Evolutionary conservation across 495 filamentous ascomycete genomes (phyloP).

Genomic region (Aspergillus incahuasiensis): DNA sequence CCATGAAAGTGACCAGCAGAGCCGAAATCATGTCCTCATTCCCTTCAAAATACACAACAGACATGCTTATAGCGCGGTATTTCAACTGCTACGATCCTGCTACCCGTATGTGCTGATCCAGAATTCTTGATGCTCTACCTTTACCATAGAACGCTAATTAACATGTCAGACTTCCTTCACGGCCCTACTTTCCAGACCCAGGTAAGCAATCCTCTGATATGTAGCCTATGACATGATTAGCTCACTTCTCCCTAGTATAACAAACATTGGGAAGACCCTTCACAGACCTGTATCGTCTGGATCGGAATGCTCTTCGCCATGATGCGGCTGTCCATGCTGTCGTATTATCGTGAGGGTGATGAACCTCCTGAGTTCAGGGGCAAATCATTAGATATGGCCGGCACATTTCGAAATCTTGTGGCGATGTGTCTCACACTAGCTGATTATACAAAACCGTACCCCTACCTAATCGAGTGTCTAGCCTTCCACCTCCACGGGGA

Average conservation of each 20-base stretch:
- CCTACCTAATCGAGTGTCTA: slow-evolving; percentile 84
- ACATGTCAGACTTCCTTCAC: slow-evolving; percentile 68
- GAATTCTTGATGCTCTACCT: neutral
- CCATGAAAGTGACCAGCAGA: slow-evolving; percentile 59
- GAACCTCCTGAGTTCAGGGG: slow-evolving; percentile 78
- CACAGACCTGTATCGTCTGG: slow-evolving; percentile 79
- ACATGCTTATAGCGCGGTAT: slow-evolving; percentile 71
- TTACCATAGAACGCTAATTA: slow-evolving; percentile 35
- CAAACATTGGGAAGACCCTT: slow-evolving; percentile 80
- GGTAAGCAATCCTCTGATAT: slow-evolving; percentile 20
- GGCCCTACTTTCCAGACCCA: slow-evolving; percentile 77
- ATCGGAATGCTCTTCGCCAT: slow-evolving; percentile 83
- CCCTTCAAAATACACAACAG: slow-evolving; percentile 73
- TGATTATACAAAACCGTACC: slow-evolving; percentile 83
- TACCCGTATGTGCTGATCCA: slow-evolving; percentile 50
- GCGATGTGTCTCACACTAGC: slow-evolving; percentile 83
- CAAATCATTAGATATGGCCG: slow-evolving; percentile 70
- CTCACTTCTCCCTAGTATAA: slow-evolving; percentile 55
- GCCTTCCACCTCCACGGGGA: slow-evolving; percentile 81
- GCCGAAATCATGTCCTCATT: slow-evolving; percentile 74
- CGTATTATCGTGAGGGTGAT: slow-evolving; percentile 84
- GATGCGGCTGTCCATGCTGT: slow-evolving; percentile 85
- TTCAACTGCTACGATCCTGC: slow-evolving; percentile 70
- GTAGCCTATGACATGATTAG: slow-evolving; percentile 4
- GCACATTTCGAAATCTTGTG: slow-evolving; percentile 72